These are phyloP conservation scores for Aspergillus bridgeri DNA, from an alignment of 495 filamentous ascomycete species.

Conservation along the genomic window DNA sequence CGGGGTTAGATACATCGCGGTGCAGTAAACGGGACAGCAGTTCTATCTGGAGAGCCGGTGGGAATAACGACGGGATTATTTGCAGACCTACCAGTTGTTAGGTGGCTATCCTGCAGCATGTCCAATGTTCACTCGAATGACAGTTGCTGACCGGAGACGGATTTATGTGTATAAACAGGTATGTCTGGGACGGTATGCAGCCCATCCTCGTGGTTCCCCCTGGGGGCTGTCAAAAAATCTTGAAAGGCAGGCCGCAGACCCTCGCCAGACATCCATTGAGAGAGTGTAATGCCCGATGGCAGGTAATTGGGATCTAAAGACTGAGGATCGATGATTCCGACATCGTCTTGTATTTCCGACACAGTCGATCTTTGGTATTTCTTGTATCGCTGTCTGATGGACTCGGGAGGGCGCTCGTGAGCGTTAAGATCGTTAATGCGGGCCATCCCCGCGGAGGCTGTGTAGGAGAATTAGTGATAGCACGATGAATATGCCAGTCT, in stretches of 20 bases:
- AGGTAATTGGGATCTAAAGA: conserved; percentile 29
- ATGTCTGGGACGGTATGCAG: conserved; percentile 30
- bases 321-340: conserved; percentile 49
- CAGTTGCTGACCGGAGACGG: conserved; percentile 37
- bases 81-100: conserved; percentile 58
- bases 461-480: not conserved
- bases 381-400: conserved; percentile 63
- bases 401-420: conserved; percentile 65
- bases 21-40: conserved; percentile 71
- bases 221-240: conserved; percentile 25
- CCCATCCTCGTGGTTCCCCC: conserved; percentile 21
- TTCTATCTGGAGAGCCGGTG: conserved; percentile 59
- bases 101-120: conserved; percentile 7
- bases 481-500: not conserved
- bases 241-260: conserved; percentile 35
- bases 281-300: conserved; percentile 24
- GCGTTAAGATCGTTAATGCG: conserved; percentile 57
- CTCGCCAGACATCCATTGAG: conserved; percentile 29
- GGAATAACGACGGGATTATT: conserved; percentile 70
- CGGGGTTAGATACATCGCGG: conserved; percentile 69
- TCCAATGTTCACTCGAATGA: not conserved
- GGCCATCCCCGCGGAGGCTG: conserved; percentile 23
- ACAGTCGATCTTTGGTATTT: conserved; percentile 48
- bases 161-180: conserved; percentile 45
- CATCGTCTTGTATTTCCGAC: conserved; percentile 43